These are phyloP conservation scores for Salix exigua DNA, from an alignment of 345 rosid species.

Conservation along the genomic window DNA sequence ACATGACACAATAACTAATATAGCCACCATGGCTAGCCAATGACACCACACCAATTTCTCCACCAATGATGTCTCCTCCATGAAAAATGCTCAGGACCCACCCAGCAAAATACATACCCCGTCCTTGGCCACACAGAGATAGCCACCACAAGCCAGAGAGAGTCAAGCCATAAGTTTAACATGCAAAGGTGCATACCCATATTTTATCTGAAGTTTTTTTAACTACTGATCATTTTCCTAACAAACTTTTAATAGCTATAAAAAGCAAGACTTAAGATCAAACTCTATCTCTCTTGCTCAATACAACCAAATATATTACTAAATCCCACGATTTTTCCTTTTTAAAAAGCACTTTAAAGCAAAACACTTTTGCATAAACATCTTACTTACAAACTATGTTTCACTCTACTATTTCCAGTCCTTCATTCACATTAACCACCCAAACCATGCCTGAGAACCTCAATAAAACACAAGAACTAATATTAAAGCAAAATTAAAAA, in stretches of 20 bases:
- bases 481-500: not conserved
- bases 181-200: too few species aligned
- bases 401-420: not conserved
- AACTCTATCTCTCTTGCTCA: not conserved
- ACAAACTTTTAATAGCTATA: not conserved
- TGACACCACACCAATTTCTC: too few species aligned
- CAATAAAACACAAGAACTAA: not conserved
- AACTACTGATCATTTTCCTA: not conserved
- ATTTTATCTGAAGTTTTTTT: too few species aligned
- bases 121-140: too few species aligned
- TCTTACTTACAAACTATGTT: not conserved
- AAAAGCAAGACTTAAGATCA: not conserved
- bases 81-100: too few species aligned
- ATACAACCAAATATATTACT: not conserved
- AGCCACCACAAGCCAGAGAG: too few species aligned
- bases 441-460: not conserved
- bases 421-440: not conserved
- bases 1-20: too few species aligned
- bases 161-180: too few species aligned
- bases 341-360: not conserved
- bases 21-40: too few species aligned
- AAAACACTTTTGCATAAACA: not conserved
- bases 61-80: too few species aligned
- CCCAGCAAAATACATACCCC: too few species aligned
- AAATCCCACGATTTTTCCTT: not conserved